phyloP scores from a whole-genome alignment of 805 yeast genomes.

The Kodamaea kaohsiungensis region DNA sequence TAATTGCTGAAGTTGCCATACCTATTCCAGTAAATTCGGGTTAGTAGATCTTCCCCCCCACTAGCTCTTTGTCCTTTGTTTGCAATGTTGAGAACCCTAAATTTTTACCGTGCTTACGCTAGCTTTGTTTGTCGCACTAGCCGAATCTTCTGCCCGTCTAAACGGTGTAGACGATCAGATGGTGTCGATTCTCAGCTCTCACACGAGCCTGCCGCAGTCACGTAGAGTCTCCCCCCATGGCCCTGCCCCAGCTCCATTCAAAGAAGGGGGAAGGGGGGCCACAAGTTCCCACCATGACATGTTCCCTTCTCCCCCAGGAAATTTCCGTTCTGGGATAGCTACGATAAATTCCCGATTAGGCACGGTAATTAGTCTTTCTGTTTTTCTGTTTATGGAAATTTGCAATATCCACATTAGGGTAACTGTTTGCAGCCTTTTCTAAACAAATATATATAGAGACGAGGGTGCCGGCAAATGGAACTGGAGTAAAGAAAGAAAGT shows the following conservation, averaged over 20 bases:
- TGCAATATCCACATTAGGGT: not conserved
- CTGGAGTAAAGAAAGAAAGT: not conserved
- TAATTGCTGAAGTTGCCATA: not conserved
- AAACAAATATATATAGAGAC: constrained; percentile 6
- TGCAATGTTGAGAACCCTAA: not conserved
- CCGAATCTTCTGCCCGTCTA: too few species aligned
- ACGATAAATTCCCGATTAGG: not conserved
- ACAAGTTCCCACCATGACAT: too few species aligned
- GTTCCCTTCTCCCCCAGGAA: too few species aligned
- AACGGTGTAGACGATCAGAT: too few species aligned
- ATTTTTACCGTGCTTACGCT: too few species aligned
- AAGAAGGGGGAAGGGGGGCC: too few species aligned
- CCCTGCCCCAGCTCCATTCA: too few species aligned
- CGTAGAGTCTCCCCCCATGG: too few species aligned
- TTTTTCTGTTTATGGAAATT: not conserved
- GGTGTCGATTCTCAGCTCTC: too few species aligned
- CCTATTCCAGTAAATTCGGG: not conserved
- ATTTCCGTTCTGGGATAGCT: not conserved
- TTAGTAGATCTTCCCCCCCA: not conserved
- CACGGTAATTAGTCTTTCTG: not conserved
- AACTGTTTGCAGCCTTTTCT: not conserved
- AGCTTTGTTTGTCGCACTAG: not conserved
- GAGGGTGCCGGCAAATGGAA: not conserved
- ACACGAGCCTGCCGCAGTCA: too few species aligned
- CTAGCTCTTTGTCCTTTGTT: not conserved